phyloP scores from a whole-genome alignment of 2,329 filamentous ascomycete species.

The Epicoccum sorghinum region DNA sequence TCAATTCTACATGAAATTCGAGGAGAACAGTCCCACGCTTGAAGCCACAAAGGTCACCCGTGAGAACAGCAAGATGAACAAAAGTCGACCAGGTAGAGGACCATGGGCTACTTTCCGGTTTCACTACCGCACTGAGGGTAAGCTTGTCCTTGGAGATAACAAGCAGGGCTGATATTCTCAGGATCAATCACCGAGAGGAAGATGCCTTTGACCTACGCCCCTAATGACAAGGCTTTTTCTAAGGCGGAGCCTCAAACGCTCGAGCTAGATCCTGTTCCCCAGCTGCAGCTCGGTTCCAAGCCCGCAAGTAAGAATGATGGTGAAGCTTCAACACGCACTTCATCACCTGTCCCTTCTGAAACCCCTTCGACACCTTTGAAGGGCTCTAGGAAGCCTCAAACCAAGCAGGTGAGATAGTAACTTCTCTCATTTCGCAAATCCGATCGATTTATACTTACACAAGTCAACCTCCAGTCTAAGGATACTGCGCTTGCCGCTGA shows the following conservation, averaged over 20 bases:
- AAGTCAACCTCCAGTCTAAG: background rate
- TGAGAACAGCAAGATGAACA: slow-evolving; percentile 19
- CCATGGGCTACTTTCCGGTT: slow-evolving; percentile 52
- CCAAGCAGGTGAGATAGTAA: slow-evolving; percentile 20
- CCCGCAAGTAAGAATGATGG: slow-evolving; percentile 17
- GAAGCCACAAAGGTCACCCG: slow-evolving; percentile 11
- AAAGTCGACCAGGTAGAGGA: slow-evolving; percentile 38
- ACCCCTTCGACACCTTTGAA: slow-evolving; percentile 12
- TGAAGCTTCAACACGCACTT: slow-evolving; percentile 17
- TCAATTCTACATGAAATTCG: slow-evolving; percentile 29
- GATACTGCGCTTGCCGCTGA: background rate
- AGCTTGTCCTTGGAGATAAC: background rate
- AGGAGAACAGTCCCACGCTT: slow-evolving; percentile 22
- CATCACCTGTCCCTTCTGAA: slow-evolving; percentile 15
- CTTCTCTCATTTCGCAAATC: background rate
- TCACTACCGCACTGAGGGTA: slow-evolving; percentile 47
- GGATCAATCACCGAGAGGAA: slow-evolving; percentile 22
- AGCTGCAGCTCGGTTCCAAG: slow-evolving; percentile 12
- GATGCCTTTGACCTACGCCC: slow-evolving; percentile 17
- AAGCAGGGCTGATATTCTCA: slow-evolving; percentile 9
- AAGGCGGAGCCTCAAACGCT: slow-evolving; percentile 18
- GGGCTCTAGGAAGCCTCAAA: background rate
- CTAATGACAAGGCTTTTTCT: slow-evolving; percentile 4
- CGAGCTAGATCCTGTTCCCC: slow-evolving; percentile 23
- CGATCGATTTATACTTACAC: background rate